Evolutionary conservation across 805 yeast genomes (phyloP).

Genomic region (Hermanozyma aechmeae): DNA sequence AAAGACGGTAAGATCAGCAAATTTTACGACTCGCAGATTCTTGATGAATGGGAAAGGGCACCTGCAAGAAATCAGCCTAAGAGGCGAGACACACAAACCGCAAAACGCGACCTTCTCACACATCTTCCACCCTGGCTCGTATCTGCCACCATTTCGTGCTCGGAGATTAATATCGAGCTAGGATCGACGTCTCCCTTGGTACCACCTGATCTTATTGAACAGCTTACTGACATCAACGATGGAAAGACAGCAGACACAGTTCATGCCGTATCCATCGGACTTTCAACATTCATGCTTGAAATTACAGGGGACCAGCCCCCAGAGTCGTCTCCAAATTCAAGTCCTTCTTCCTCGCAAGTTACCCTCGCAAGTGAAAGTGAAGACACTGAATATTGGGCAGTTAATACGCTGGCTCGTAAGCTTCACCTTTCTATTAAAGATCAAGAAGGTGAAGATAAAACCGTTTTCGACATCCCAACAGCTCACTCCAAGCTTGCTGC

Average conservation of each 20-base stretch:
- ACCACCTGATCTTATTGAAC: slow-evolving; percentile 25
- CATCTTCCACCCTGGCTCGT: slow-evolving; percentile 27
- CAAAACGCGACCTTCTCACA: slow-evolving; percentile 3
- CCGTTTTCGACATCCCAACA: slow-evolving; percentile 14
- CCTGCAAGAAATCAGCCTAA: neutral
- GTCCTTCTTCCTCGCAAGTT: neutral
- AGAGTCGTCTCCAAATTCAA: neutral
- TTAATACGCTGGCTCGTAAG: neutral
- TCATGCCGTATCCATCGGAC: neutral
- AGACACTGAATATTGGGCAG: too few relatives aligned
- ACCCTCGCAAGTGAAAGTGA: too few relatives aligned
- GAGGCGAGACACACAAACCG: neutral
- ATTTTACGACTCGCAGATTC: slow-evolving; percentile 15
- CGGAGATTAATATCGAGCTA: slow-evolving; percentile 12
- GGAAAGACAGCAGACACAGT: neutral
- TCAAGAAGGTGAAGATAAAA: slow-evolving; percentile 5
- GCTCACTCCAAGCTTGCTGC: slow-evolving; percentile 7
- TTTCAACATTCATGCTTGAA: neutral
- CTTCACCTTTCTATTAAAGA: slow-evolving; percentile 4
- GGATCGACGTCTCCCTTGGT: slow-evolving; percentile 33
- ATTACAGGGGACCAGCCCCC: neutral
- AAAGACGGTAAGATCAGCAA: slow-evolving; percentile 20
- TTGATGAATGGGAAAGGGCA: slow-evolving; percentile 2
- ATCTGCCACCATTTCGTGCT: slow-evolving; percentile 11
- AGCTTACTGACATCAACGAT: neutral